Conservation (phyloP, 2,329 filamentous ascomycete species). For the Trichoderma asperellum region DNA sequence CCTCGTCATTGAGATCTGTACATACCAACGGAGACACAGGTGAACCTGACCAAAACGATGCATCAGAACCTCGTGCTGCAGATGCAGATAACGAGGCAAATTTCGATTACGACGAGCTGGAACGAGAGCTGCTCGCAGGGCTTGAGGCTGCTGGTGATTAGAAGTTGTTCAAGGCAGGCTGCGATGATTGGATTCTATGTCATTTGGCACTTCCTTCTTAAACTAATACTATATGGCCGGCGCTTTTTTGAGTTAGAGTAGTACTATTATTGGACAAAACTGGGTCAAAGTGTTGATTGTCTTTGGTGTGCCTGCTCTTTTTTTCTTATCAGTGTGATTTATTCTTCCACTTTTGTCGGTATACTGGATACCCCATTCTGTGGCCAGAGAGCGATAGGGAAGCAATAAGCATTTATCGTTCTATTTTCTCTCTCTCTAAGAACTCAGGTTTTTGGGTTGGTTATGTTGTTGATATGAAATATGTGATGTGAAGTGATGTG, state of each 20-base stretch:
- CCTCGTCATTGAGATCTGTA: constrained; percentile 52
- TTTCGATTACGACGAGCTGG: constrained; percentile 60
- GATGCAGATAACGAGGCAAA: constrained; percentile 42
- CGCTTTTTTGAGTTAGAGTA: constrained; percentile 24
- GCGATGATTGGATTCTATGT: neutral
- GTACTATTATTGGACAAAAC: neutral
- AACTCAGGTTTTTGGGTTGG: neutral
- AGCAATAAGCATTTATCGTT: neutral
- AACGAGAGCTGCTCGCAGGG: constrained; percentile 66
- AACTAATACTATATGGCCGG: constrained; percentile 13
- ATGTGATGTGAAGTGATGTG: neutral
- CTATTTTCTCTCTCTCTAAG: neutral
- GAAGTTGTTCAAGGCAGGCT: constrained; percentile 39
- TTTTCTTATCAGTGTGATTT: neutral
- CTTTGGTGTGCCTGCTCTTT: neutral
- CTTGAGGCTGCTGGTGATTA: constrained; percentile 50
- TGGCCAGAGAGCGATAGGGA: constrained; percentile 5
- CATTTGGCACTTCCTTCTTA: constrained; percentile 1
- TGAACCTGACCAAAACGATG: constrained; percentile 31
- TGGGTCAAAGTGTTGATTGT: constrained; percentile 10
- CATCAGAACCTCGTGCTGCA: neutral
- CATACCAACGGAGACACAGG: constrained; percentile 46
- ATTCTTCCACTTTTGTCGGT: neutral
- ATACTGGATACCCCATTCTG: constrained; percentile 13
- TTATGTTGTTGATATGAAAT: neutral